A percentile compares a stretch with the other conserved stretches of the same genome.
Conservation (phyloP, 2,329 filamentous ascomycete species). For the Camillea tinctor region DNA sequence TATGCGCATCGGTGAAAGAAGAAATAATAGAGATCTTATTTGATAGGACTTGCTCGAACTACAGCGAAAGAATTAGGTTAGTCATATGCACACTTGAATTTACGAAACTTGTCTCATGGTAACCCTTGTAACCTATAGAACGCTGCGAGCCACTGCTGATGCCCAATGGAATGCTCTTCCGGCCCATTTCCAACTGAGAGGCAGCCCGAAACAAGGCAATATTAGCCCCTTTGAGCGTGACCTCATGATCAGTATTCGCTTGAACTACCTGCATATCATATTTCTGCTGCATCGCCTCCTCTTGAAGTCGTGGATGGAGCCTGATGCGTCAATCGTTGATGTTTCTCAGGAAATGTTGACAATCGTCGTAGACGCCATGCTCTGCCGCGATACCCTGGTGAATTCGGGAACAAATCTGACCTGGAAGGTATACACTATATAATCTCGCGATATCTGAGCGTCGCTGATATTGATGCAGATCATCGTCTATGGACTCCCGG, state of each 20-base stretch:
- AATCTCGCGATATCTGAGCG: too few species aligned
- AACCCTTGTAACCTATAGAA: conserved; percentile 5
- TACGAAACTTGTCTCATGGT: too few species aligned
- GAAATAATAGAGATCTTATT: conserved; percentile 31
- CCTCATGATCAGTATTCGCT: conserved; percentile 31
- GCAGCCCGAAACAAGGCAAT: conserved; percentile 12
- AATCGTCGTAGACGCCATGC: conserved; percentile 29
- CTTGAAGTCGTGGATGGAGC: conserved; percentile 21
- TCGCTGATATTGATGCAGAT: conserved; percentile 19
- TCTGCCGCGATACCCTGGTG: conserved; percentile 29
- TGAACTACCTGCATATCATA: conserved; percentile 34
- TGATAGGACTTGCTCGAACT: conserved; percentile 14
- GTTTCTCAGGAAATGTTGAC: conserved; percentile 30
- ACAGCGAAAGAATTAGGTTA: background rate
- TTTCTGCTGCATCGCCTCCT: conserved; percentile 31
- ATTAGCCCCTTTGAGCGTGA: conserved; percentile 27
- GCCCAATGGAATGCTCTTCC: conserved; percentile 10
- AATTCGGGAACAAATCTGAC: conserved; percentile 34
- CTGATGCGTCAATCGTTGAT: conserved; percentile 23
- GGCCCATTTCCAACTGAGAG: conserved; percentile 20
- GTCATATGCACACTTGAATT: too few species aligned
- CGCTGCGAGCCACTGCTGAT: conserved; percentile 16
- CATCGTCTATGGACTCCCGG: conserved; percentile 34
- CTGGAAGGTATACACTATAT: conserved; percentile 31
- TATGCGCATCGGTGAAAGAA: conserved; percentile 33